Evolutionary conservation across 371 early-diverging fungal species (phyloP).

Genomic region (Mortierella sp.): DNA sequence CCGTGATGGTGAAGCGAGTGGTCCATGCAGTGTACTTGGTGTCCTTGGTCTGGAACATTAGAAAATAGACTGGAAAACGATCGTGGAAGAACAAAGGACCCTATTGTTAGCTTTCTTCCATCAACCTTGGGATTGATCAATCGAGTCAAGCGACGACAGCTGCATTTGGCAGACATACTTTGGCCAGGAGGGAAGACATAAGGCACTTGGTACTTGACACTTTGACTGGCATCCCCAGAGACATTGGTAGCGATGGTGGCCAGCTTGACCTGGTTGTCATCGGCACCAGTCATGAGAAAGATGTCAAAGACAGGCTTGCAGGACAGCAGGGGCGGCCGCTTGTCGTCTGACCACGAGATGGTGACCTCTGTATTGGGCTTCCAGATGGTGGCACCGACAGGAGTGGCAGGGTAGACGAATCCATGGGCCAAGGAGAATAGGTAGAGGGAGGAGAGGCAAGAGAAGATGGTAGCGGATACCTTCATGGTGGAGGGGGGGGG

Average conservation of each 20-base stretch:
- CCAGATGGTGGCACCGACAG: slow-evolving; percentile 36
- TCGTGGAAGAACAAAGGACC: too few species aligned
- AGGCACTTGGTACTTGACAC: slow-evolving; percentile 33
- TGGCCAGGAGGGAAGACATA: slow-evolving; percentile 41
- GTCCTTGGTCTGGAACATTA: slow-evolving; percentile 48
- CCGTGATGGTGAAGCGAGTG: slow-evolving; percentile 47
- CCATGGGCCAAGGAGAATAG: slow-evolving; percentile 11
- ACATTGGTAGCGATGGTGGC: slow-evolving; percentile 37
- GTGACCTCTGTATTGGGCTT: slow-evolving; percentile 30
- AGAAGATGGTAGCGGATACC: neutral
- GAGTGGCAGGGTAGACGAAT: slow-evolving; percentile 38
- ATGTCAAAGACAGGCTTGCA: slow-evolving; percentile 37
- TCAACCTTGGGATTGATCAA: too few species aligned
- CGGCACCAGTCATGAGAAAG: slow-evolving; percentile 49
- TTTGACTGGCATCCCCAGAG: slow-evolving; percentile 18
- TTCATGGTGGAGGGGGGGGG: slow-evolving; percentile 3
- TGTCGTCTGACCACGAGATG: slow-evolving; percentile 44
- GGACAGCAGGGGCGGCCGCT: slow-evolving; percentile 10
- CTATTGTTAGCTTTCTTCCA: too few species aligned
- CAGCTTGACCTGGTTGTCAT: slow-evolving; percentile 34
- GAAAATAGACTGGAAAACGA: slow-evolving; percentile 35
- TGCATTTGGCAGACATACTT: too few species aligned
- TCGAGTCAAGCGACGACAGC: neutral
- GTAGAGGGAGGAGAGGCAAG: neutral
- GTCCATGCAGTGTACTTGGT: slow-evolving; percentile 31